Base-by-base conservation (phyloP, 2,329 filamentous ascomycete genomes). In the Lasiodiplodia theobromae region DNA sequence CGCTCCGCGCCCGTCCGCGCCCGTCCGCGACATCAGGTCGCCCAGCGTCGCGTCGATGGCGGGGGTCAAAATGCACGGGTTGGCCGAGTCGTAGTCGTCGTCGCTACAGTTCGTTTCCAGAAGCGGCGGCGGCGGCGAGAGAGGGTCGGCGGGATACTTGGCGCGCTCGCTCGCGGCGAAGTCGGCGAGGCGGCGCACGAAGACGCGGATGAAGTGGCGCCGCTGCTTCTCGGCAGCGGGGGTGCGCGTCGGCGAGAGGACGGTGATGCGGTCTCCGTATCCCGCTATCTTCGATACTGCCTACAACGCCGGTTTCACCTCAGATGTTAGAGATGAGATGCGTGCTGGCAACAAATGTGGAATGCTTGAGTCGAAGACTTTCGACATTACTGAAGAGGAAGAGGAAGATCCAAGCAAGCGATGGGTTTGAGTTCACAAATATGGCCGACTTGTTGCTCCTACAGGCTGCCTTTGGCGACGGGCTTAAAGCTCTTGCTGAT, bases 271-370 rank as follows among this genome's bases (percentile, higher is more conserved):
- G n/a, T 23, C 28, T 38, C 28, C 60, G 16, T 44, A 25, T 11
- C 8, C 56, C 76, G 63, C 67, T 44, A 11, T 12, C 28, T 23
- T 21, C 21, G 56, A 60, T 40, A 44, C 34, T 44, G 37, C 37
- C 21, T 60, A 60, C 34, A 60, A 60, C 11, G 37, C 34, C 21
- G 56, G 56, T 14, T 60, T 25, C 38, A 60, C n/a, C 10, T 2
- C 37, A 6, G 56, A 38, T 21, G 21, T 18, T 18, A 8, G 18
- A 28, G 28, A 4, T 28, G 28, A 28, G 10, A 21, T 5, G 14
- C 31, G 31, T 10, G 16, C 23, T 57, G 54, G 54, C 23, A 37
- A 25, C 7, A 52, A 38, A 12, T 5, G n/a, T 38, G 60, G 60
- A 18, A 64, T 18, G 40, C 12, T 28, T 38, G 60, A 52, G 18